These are phyloP conservation scores for Mortierella sp. DNA, from an alignment of 371 early-diverging fungal species.

Conservation along the genomic window DNA sequence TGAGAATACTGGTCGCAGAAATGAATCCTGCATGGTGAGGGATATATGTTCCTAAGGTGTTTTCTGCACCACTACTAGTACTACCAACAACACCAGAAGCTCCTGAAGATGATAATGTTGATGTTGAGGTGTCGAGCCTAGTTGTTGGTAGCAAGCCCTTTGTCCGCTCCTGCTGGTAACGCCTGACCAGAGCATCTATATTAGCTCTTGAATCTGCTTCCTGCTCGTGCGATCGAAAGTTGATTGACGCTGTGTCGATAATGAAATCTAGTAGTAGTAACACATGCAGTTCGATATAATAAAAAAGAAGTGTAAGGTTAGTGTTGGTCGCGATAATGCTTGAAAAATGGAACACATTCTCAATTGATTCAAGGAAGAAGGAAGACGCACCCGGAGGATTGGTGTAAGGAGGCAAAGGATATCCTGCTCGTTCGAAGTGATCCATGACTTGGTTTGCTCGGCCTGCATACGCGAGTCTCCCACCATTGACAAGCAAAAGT, in stretches of 20 bases:
- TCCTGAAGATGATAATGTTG: neutral
- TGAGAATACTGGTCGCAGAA: conserved; percentile 10
- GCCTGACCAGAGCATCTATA: neutral
- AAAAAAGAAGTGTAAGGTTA: neutral
- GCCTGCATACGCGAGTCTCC: conserved; percentile 32
- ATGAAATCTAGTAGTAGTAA: conserved; percentile 26
- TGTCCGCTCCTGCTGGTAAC: conserved; percentile 1
- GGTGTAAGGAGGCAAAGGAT: conserved; percentile 13
- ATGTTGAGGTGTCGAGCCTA: neutral
- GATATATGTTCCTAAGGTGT: neutral
- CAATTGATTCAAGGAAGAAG: too few relatives aligned
- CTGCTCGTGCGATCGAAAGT: conserved; percentile 23
- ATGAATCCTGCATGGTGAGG: neutral
- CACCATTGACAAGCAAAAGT: conserved; percentile 29
- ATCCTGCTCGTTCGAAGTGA: conserved; percentile 28
- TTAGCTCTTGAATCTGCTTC: neutral
- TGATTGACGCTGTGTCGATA: conserved; percentile 33
- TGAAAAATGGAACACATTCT: neutral
- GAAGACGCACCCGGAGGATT: conserved; percentile 28
- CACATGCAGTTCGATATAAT: too few relatives aligned
- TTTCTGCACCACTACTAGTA: neutral
- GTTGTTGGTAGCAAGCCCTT: neutral
- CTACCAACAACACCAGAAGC: neutral
- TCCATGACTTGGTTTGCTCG: conserved; percentile 11
- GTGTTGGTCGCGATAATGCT: neutral